Conservation (phyloP, 1,139 yeast species). For the Hansenula anomala region DNA sequence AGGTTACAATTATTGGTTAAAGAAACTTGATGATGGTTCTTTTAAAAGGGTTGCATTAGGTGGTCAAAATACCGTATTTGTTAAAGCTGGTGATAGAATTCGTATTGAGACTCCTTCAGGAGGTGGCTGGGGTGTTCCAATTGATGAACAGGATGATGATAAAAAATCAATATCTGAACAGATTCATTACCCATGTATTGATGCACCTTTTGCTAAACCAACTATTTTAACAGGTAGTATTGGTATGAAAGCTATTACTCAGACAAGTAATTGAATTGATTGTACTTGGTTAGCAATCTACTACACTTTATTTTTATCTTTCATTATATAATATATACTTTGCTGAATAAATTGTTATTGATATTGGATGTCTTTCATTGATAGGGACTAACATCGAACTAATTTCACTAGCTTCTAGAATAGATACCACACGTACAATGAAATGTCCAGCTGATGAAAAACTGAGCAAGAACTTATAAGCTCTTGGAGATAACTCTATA, state of each 20-base stretch:
- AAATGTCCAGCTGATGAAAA: no score
- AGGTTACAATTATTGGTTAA: slow-evolving; percentile 57
- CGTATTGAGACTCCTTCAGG: slow-evolving; percentile 53
- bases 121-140: slow-evolving; percentile 41
- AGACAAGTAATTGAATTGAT: slow-evolving; percentile 1
- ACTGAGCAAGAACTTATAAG: no score
- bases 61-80: slow-evolving; percentile 33
- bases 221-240: slow-evolving; percentile 3
- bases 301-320: no score
- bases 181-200: slow-evolving; percentile 2
- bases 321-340: no score
- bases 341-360: no score
- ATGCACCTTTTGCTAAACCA: slow-evolving; percentile 2
- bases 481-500: no score
- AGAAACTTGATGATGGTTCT: slow-evolving; percentile 23
- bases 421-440: no score
- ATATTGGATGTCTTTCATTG: no score
- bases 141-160: neutral
- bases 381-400: no score
- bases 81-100: slow-evolving; percentile 51
- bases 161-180: no score
- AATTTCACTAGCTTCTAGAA: no score
- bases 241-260: slow-evolving; percentile 2
- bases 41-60: slow-evolving; percentile 54
- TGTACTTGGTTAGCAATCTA: no score